Base-by-base conservation (phyloP, 2,329 filamentous ascomycete genomes). In the Cordyceps fumosorosea region DNA sequence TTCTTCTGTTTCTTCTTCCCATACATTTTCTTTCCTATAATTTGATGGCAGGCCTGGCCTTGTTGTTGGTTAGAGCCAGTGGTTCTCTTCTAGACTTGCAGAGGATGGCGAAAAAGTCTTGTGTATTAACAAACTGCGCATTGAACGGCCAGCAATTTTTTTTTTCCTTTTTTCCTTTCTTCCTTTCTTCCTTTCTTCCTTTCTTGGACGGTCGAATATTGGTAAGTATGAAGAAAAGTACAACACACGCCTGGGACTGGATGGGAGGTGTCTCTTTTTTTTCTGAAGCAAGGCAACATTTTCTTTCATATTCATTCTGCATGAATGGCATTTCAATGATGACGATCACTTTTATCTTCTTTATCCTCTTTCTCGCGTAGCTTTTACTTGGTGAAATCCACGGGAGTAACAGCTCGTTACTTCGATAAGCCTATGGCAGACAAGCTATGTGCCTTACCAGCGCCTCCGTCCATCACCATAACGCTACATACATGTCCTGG, bases 141-240 rank as follows among this genome's bases (percentile, higher is more conserved):
- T 51, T 59, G 18, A 59, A 59, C 51, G 47, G 56, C 56, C 47
- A 59, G 47, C 22, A 53, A 45, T 47, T 42, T 45, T 32, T 44
- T 22, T 37, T 45, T 54, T 7, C 8, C 5, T 29, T 7, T 29
- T 29, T 29, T 29, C 29, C n/a, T 5, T 47, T 60, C 12, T 3
- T 42, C n/a, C 20, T 44, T 59, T 20, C 7, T 52, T 14, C n/a
- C n/a, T 5, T 47, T 60, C 12, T 3, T 42, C n/a, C 20, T 44
- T 59, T 20, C 7, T 52, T 14, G 22, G 8, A 24, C 20, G 53
- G 40, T 29, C 37, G 53, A 32, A 48, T 45, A 16, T 32, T 32
- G 11, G 37, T 20, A 22, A 14, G 20, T 14, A 45, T 29, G 11
- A 14, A 37, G 14, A 45, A 45, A 45, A 56, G 40, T 14, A 37